These are phyloP conservation scores for Phytophthora europaea DNA, from an alignment of 352 stramenopile genomes.

Conservation along the genomic window DNA sequence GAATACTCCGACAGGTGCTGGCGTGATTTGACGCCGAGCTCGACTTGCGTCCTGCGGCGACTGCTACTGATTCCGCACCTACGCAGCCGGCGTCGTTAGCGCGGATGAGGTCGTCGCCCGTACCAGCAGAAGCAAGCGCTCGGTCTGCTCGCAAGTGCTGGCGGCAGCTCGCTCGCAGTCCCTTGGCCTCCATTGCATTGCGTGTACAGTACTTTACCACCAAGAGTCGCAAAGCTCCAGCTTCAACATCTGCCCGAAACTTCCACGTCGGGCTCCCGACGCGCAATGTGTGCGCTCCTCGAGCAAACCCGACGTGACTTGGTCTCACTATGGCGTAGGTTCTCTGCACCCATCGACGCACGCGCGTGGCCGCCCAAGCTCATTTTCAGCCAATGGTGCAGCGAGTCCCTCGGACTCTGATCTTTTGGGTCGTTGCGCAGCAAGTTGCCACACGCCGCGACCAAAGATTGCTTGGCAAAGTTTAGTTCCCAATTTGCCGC, in stretches of 20 bases:
- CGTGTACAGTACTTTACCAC: not conserved
- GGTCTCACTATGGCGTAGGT: slow-evolving; percentile 18
- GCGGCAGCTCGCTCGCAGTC: not conserved
- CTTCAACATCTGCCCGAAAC: slow-evolving; percentile 42
- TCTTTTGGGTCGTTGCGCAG: slow-evolving; percentile 17
- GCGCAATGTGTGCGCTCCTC: slow-evolving; percentile 25
- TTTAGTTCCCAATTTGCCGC: slow-evolving; percentile 64
- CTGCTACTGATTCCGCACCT: not conserved
- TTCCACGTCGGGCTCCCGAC: slow-evolving; percentile 34
- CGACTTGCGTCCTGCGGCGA: not conserved
- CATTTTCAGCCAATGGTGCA: slow-evolving; percentile 33
- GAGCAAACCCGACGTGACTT: slow-evolving; percentile 25
- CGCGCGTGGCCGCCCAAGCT: slow-evolving; percentile 49
- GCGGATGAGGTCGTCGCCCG: no score
- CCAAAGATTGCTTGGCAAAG: slow-evolving; percentile 26
- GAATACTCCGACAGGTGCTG: slow-evolving; percentile 29
- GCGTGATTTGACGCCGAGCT: slow-evolving; percentile 18
- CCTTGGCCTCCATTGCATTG: not conserved
- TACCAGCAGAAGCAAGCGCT: not conserved
- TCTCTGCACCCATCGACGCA: slow-evolving; percentile 66
- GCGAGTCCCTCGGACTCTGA: slow-evolving; percentile 33
- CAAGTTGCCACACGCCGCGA: not conserved
- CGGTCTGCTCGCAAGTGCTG: no score
- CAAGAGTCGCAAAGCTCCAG: not conserved
- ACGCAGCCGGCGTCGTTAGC: no score